Percentiles rank a stretch among this genome's conserved stretches.
These are phyloP conservation scores for Monilinia polystroma DNA, from an alignment of 2,329 filamentous ascomycete species.

Conservation along the genomic window DNA sequence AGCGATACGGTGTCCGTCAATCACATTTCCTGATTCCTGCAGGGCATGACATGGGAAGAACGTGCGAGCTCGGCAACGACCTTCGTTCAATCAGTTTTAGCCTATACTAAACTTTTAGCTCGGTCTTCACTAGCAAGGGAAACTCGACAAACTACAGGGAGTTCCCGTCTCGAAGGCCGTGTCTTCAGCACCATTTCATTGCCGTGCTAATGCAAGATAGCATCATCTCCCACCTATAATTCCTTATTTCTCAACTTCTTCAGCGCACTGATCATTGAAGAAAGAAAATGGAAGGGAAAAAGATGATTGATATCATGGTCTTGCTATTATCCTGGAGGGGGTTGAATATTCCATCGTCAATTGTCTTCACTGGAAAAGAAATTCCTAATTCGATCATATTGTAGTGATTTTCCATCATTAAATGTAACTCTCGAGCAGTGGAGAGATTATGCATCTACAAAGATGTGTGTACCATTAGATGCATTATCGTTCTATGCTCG, in stretches of 20 bases:
- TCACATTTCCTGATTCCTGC: conserved; percentile 20
- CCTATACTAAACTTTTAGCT: neutral
- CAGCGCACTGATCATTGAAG: conserved; percentile 9
- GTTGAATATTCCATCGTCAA: neutral
- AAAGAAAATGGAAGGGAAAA: neutral
- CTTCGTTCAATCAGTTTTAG: conserved; percentile 14
- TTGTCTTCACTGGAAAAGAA: neutral
- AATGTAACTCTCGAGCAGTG: neutral
- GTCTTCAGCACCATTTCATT: conserved; percentile 7
- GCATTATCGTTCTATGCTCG: conserved; percentile 20
- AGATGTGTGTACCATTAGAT: conserved; percentile 11
- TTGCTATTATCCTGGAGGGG: too few species aligned
- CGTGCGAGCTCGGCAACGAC: conserved; percentile 18
- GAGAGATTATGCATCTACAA: conserved; percentile 20
- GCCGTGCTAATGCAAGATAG: conserved; percentile 19
- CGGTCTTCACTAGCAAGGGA: conserved; percentile 9
- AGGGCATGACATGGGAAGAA: conserved; percentile 21
- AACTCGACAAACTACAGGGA: conserved; percentile 17
- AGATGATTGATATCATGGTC: too few species aligned
- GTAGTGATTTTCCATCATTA: neutral
- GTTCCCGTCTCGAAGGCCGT: conserved; percentile 2
- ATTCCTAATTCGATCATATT: neutral
- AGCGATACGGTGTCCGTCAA: conserved; percentile 23
- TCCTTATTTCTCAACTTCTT: conserved; percentile 6
- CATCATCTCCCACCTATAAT: conserved; percentile 12